phyloP scores from a whole-genome alignment of 1,139 yeast species.

The Pichia sp. region DNA sequence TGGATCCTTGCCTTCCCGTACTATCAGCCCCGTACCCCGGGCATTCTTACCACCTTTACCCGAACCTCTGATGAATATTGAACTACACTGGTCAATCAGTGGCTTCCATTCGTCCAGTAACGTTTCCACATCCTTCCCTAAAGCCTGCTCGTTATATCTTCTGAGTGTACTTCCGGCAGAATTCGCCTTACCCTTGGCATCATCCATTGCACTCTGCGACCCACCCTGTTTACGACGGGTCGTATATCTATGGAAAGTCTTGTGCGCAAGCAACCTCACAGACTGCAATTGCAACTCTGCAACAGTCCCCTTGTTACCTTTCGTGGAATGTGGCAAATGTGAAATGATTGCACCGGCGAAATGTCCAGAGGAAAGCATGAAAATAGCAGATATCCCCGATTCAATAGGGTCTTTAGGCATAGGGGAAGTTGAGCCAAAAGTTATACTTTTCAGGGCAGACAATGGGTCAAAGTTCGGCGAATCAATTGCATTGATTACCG shows the following conservation, averaged over 20 bases:
- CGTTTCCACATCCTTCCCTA: slow-evolving; percentile 70
- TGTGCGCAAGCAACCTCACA: slow-evolving; percentile 65
- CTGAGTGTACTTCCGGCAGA: slow-evolving; percentile 93
- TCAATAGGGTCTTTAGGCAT: slow-evolving; percentile 18
- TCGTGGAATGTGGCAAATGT: slow-evolving; percentile 55
- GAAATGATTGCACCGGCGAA: slow-evolving; percentile 93
- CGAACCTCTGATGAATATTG: slow-evolving; percentile 79
- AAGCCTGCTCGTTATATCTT: slow-evolving; percentile 82
- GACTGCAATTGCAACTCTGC: slow-evolving; percentile 51
- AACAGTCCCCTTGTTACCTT: slow-evolving; percentile 48
- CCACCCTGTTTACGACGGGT: slow-evolving; percentile 98
- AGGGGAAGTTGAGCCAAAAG: neutral
- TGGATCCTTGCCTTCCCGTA: slow-evolving; percentile 41
- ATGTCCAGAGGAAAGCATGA: slow-evolving; percentile 98
- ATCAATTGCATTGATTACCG: slow-evolving; percentile 44
- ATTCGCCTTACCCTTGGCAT: slow-evolving; percentile 89
- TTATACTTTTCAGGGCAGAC: slow-evolving; percentile 22
- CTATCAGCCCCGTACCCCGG: slow-evolving; percentile 56
- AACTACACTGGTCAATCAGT: slow-evolving; percentile 54
- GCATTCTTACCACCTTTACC: slow-evolving; percentile 42
- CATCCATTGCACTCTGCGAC: slow-evolving; percentile 88
- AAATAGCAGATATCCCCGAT: slow-evolving; percentile 56
- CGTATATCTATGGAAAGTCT: slow-evolving; percentile 91
- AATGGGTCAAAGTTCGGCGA: slow-evolving; percentile 37
- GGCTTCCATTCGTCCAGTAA: slow-evolving; percentile 61